Conservation (phyloP, 2,329 filamentous ascomycete genomes). For the Arthrobotrys sphaeroides region DNA sequence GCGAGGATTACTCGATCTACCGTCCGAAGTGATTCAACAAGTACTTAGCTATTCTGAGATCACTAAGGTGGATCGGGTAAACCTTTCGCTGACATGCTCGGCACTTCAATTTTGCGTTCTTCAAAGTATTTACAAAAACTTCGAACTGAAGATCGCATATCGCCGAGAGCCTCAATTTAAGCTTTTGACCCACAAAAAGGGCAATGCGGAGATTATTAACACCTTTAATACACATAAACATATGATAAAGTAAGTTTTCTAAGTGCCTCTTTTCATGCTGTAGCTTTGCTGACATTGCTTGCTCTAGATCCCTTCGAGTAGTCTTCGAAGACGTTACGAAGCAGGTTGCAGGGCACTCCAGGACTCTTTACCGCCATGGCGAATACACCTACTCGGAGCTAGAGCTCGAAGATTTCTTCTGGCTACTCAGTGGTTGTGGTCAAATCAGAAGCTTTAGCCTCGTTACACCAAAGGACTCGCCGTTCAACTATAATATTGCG, state of each 20-base stretch:
- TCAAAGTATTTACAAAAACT: constrained; percentile 25
- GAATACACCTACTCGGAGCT: constrained; percentile 34
- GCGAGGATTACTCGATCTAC: constrained; percentile 18
- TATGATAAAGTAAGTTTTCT: constrained; percentile 21
- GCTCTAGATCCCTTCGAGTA: constrained; percentile 7
- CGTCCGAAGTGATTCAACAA: constrained; percentile 18
- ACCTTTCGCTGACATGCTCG: constrained; percentile 31
- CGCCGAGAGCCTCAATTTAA: constrained; percentile 20
- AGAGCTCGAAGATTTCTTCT: constrained; percentile 25
- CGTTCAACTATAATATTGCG: constrained; percentile 21
- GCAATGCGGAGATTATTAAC: not conserved
- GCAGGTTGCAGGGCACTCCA: constrained; percentile 1
- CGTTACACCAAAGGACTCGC: constrained; percentile 16
- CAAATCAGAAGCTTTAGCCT: constrained; percentile 17
- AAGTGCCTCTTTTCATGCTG: not conserved
- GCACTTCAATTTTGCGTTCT: constrained; percentile 8
- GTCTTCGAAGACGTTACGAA: constrained; percentile 33
- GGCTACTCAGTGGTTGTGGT: constrained; percentile 22
- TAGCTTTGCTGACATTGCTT: not conserved
- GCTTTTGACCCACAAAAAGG: constrained; percentile 6
- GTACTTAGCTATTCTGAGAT: constrained; percentile 23
- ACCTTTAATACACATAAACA: constrained; percentile 28
- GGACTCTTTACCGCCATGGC: constrained; percentile 21
- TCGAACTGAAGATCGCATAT: constrained; percentile 29
- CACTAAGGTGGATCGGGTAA: constrained; percentile 8